A percentile compares a stretch with the other conserved stretches of the same genome.
Conservation (phyloP, 495 filamentous ascomycete genomes). For the Penicillium bovifimosum region DNA sequence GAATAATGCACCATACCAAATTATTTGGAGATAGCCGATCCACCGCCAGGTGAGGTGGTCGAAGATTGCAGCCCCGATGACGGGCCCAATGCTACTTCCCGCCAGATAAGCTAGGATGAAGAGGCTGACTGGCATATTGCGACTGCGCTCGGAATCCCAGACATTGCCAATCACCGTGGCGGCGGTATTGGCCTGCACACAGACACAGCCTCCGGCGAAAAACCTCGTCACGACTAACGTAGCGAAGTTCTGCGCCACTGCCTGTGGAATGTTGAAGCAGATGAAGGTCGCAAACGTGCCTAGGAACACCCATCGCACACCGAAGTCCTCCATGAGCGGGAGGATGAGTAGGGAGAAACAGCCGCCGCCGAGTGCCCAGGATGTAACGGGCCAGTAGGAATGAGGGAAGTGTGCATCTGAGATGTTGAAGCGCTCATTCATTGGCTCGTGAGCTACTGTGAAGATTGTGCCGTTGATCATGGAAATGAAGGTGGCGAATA, state of each 20-base stretch:
- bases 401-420: constrained; percentile 45
- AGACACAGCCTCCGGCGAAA: constrained; percentile 43
- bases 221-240: constrained; percentile 44
- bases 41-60: constrained; percentile 41
- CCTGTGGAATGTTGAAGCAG: constrained; percentile 44
- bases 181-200: constrained; percentile 41
- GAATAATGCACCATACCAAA: constrained; percentile 37
- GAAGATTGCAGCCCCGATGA: constrained; percentile 41
- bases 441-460: constrained; percentile 34
- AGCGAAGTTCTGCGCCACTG: constrained; percentile 44
- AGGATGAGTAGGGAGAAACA: constrained; percentile 42
- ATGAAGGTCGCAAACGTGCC: constrained; percentile 39
- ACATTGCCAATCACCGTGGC: constrained; percentile 45
- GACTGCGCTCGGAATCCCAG: constrained; percentile 33
- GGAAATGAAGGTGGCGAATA: constrained; percentile 29
- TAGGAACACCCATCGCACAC: constrained; percentile 43
- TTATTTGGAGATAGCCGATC: constrained; percentile 47
- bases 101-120: constrained; percentile 41
- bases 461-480: constrained; percentile 44
- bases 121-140: constrained; percentile 43
- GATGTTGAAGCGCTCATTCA: constrained; percentile 38
- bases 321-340: constrained; percentile 49
- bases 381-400: constrained; percentile 47
- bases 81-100: constrained; percentile 44
- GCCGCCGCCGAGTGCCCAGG: constrained; percentile 47